phyloP scores from a whole-genome alignment of 352 stramenopile species.

The Phytophthora syringae region DNA sequence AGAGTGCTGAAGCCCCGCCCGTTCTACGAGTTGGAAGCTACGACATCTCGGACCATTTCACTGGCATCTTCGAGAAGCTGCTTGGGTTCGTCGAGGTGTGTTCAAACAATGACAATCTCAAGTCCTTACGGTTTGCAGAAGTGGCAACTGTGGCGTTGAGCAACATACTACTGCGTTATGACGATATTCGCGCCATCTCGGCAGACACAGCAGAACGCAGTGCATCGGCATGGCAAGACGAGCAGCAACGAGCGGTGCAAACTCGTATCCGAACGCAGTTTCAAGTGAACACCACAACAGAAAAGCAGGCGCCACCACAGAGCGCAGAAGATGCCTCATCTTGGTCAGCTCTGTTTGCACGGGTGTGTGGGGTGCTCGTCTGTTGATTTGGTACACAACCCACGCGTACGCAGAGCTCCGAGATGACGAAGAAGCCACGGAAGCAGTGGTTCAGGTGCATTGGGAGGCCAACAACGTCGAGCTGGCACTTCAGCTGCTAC shows the following conservation, averaged over 20 bases:
- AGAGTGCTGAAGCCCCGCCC: slow-evolving; percentile 7
- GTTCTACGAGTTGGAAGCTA: slow-evolving; percentile 37
- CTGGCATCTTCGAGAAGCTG: slow-evolving; percentile 41
- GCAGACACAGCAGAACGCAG: slow-evolving; percentile 9
- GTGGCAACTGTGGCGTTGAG: slow-evolving; percentile 46
- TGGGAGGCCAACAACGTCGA: slow-evolving; percentile 42
- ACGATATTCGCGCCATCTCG: slow-evolving; percentile 3
- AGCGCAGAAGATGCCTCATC: slow-evolving; percentile 14
- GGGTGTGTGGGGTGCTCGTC: slow-evolving; percentile 48
- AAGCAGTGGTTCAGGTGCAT: slow-evolving; percentile 43
- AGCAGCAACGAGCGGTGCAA: slow-evolving; percentile 46
- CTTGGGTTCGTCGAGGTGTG: slow-evolving; percentile 37
- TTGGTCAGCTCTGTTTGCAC: slow-evolving; percentile 57
- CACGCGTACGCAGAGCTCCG: slow-evolving; percentile 53
- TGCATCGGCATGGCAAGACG: slow-evolving; percentile 39
- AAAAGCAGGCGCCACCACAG: not conserved
- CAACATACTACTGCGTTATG: slow-evolving; percentile 42
- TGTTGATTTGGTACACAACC: slow-evolving; percentile 64
- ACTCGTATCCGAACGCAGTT: slow-evolving; percentile 50
- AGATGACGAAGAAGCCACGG: slow-evolving; percentile 31
- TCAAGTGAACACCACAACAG: slow-evolving; percentile 7
- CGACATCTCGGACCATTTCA: slow-evolving; percentile 39
- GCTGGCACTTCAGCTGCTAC: slow-evolving; percentile 53
- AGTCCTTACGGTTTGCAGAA: slow-evolving; percentile 26
- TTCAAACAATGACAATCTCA: slow-evolving; percentile 8